Base-by-base conservation (phyloP, 176 grass and related monocot species). In the Calamus simplicifolius region DNA sequence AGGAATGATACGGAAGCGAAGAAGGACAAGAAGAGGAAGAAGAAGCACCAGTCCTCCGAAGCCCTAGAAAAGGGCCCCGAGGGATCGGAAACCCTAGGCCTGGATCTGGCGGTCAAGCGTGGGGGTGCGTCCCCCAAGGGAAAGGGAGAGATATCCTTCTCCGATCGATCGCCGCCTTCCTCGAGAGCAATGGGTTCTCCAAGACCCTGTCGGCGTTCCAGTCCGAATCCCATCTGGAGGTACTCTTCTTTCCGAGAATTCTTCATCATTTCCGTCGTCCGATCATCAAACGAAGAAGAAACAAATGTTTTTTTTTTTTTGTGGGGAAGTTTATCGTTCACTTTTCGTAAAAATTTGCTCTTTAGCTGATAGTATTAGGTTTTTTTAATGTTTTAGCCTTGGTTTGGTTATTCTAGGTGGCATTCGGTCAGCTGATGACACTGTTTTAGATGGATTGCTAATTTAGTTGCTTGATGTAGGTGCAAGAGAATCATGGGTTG, bases 151-250 rank as follows among this genome's bases (percentile, higher is more conserved):
- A 19, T 2, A 21, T 21, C 53, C 53, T 55, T 19, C 53, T 55
- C 16, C 53, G 18, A 55, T 55, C 53, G 53, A 55, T 55, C 53
- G 53, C 53, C 17, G 53, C n/a, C 53, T 55, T 55, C 53, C 16
- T 55, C 21, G 53, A 55, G 16, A 55, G 53, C 16, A 55, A 55
- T 55, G 53, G 53, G 18, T 19, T 55, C 53, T 12, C 18, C 18
- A 55, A 55, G 53, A 55, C 53, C 18, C 17, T 55, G 3, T 55
- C 53, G 12, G 18, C 53, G 3, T 55, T 55, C 18, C 53, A 6
- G 21, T 55, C 53, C 18, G 53, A 55, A 21, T 17, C 53, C 53
- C 18, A 55, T 7, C n/a, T 55, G 4, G 53, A 23, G 53, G 53
- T 55, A 55, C 3, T 7, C 8, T 43, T 43, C 35, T 43, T 43